Evolutionary conservation across 805 yeast genomes (phyloP).

Genomic region (Lachancea quebecensis): DNA sequence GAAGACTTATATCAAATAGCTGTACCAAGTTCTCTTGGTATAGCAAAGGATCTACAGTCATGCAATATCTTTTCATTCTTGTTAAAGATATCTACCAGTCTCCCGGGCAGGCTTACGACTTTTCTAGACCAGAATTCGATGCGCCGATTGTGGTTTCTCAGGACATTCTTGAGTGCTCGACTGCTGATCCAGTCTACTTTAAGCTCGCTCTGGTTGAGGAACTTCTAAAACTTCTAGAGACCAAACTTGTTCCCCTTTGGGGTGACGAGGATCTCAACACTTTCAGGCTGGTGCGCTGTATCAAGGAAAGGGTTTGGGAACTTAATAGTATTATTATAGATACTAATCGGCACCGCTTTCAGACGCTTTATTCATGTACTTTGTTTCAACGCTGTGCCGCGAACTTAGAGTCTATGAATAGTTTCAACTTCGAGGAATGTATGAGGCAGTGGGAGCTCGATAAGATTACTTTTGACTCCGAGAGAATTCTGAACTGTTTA

Average conservation of each 20-base stretch:
- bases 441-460: conserved; percentile 16
- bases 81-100: conserved; percentile 21
- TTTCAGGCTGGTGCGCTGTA: conserved; percentile 18
- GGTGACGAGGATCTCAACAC: conserved; percentile 20
- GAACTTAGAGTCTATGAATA: conserved; percentile 10
- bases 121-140: conserved; percentile 3
- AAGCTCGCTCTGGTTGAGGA: conserved; percentile 23
- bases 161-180: conserved; percentile 17
- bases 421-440: conserved; percentile 17
- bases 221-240: conserved; percentile 18
- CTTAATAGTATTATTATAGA: conserved; percentile 1
- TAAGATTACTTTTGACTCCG: conserved; percentile 12
- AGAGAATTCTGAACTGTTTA: conserved; percentile 21
- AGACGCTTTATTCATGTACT: conserved; percentile 2
- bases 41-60: conserved; percentile 27
- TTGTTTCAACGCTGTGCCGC: conserved; percentile 14
- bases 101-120: conserved; percentile 13
- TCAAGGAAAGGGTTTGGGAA: conserved; percentile 25
- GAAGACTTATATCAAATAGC: conserved; percentile 19
- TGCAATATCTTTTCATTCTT: conserved; percentile 27
- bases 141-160: conserved; percentile 12
- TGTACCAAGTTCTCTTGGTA: conserved; percentile 22
- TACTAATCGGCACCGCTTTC: conserved; percentile 1
- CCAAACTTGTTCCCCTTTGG: conserved; percentile 24
- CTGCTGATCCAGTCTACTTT: conserved; percentile 10